Evolutionary conservation across 257 asterid species (phyloP), one percentile per base, ranked within the genome.

Genomic region (Forsythia viridissima): DNA sequence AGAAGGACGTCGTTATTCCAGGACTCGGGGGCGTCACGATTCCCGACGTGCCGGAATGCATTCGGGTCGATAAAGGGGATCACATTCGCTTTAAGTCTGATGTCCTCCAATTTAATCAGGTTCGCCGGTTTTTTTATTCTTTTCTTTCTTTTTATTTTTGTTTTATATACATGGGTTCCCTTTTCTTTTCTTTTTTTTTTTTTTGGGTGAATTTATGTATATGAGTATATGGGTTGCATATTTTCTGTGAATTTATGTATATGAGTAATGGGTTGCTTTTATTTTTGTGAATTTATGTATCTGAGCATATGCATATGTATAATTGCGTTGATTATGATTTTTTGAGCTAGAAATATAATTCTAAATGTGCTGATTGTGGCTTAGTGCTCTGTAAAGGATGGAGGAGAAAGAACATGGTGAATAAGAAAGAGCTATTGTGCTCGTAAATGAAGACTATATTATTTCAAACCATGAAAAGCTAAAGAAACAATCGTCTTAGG

Each of bases 101-200:
- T 81, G 98, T 96, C n/a, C 93, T 96, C 61, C 93, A 89, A 48
- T 91, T 96, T 85, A 96, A 90, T 86, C 94, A 94, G 97, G 99
- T 92, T 36, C 37, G n/a, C 18, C 55, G 48, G 4, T 39, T 51
- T 40, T 39, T 65, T 39, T 37, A 0, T 76, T 0, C 3, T 48
- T 16, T 3, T 65, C n/a, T 30, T 30, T 30, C 34, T 30, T 30
- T 30, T 30, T 30, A 30, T 30, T 30, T 30, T 30, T 65, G 41
- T 8, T 9, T 51, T 8, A 37, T 4, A 10, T 69, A 57, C 34
- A 44, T 63, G 42, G 63, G 2, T 38, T 39, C 37, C 43, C 6
- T 15, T 77, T 52, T 20, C 20, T 2, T 12, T 11, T 3, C 46
- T 34, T 4, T 7, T 65, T 11, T 76, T 30, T 1, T 30, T 30